phyloP scores from a whole-genome alignment of 306 rosid species.

The Cyamopsis tetragonoloba region DNA sequence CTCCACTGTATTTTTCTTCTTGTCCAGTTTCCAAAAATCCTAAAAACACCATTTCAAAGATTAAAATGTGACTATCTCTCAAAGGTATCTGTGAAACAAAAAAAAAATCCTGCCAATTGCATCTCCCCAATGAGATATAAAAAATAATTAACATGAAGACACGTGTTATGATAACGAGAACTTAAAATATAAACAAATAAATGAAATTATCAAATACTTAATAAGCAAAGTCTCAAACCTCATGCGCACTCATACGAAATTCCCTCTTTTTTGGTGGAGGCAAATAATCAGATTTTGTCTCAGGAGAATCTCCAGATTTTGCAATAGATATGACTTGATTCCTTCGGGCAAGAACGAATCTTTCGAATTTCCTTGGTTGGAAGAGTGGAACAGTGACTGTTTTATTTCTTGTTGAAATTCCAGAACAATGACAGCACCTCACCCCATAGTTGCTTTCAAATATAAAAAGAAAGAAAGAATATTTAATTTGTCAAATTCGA shows the following conservation, averaged over 20 bases:
- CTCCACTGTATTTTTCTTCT: too few relatives aligned
- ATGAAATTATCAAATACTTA: neutral
- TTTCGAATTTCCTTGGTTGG: too few relatives aligned
- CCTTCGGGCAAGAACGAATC: too few relatives aligned
- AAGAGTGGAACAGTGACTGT: too few relatives aligned
- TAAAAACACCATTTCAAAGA: too few relatives aligned
- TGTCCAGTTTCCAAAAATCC: too few relatives aligned
- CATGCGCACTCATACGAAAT: slow-evolving; percentile 87
- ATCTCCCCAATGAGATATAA: neutral
- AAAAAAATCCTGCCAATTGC: neutral
- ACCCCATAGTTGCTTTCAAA: too few relatives aligned
- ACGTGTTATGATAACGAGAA: neutral
- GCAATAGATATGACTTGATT: slow-evolving; percentile 28
- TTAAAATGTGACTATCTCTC: too few relatives aligned
- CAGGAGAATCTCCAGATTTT: slow-evolving; percentile 34
- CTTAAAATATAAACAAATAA: neutral
- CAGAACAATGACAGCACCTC: too few relatives aligned
- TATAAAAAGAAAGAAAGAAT: too few relatives aligned
- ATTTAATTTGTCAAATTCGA: too few relatives aligned
- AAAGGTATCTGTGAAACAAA: neutral
- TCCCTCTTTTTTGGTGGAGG: slow-evolving; percentile 51
- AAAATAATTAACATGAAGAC: neutral
- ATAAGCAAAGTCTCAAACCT: slow-evolving; percentile 50
- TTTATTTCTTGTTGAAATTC: too few relatives aligned
- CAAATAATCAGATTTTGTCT: slow-evolving; percentile 26